These are phyloP conservation scores for Candida morakotiae DNA, from an alignment of 805 yeast species.

Conservation along the genomic window DNA sequence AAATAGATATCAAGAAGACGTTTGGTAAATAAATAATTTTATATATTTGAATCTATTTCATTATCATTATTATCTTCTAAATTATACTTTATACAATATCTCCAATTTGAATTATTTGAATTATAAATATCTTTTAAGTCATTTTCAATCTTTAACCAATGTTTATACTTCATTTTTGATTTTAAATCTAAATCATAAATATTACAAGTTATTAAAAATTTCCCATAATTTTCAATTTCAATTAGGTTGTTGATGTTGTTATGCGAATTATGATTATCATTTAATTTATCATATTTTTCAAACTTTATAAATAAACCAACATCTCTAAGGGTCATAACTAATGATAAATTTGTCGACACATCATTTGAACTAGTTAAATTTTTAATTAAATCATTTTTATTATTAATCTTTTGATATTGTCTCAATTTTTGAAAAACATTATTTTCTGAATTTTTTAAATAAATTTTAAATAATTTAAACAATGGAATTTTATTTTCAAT, in stretches of 20 bases:
- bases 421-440: conserved; percentile 32
- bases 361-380: conserved; percentile 29
- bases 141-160: conserved; percentile 45
- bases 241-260: conserved; percentile 24
- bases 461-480: conserved; percentile 26
- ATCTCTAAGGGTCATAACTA: conserved; percentile 54
- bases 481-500: conserved; percentile 19
- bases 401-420: conserved; percentile 29
- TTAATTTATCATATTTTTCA: conserved; percentile 22
- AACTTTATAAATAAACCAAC: conserved; percentile 49
- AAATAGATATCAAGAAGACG: conserved; percentile 95
- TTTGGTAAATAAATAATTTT: conserved; percentile 57
- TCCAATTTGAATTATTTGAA: conserved; percentile 27
- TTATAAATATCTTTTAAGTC: conserved; percentile 29
- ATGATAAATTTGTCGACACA: conserved; percentile 37
- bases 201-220: conserved; percentile 30
- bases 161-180: conserved; percentile 36
- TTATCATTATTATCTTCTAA: neutral
- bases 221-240: conserved; percentile 19
- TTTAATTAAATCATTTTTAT: conserved; percentile 27
- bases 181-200: conserved; percentile 51
- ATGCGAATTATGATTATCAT: conserved; percentile 26
- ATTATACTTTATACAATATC: conserved; percentile 17
- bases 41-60: neutral
- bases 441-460: conserved; percentile 21